phyloP scores from a whole-genome alignment of 2,329 filamentous ascomycete species.

The Neonectria magnoliae region DNA sequence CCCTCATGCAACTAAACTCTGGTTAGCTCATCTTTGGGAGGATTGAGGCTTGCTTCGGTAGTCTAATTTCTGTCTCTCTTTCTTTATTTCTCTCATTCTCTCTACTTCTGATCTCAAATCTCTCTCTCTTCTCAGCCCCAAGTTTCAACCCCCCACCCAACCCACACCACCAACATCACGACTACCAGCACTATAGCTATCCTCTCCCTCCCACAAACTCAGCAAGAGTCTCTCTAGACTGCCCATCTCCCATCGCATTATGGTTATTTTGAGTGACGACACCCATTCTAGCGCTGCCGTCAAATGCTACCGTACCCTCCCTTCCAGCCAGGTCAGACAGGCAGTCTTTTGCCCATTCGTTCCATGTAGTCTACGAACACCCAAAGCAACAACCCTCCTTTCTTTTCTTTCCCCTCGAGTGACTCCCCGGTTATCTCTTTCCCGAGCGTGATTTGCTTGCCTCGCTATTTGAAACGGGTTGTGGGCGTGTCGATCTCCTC shows the following conservation, averaged over 20 bases:
- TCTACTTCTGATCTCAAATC: not conserved
- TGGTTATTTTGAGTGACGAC: not conserved
- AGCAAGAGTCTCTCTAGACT: no score
- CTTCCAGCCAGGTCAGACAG: slow-evolving; percentile 12
- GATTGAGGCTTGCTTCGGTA: not conserved
- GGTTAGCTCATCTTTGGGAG: no score
- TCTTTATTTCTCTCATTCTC: not conserved
- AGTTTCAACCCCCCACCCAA: not conserved
- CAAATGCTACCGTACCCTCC: no score
- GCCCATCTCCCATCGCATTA: not conserved
- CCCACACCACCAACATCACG: not conserved
- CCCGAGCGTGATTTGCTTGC: not conserved
- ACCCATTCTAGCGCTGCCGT: not conserved
- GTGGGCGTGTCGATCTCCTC: not conserved
- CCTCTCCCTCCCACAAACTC: not conserved
- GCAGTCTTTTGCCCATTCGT: slow-evolving; percentile 8
- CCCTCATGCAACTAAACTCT: not conserved
- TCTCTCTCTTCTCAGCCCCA: not conserved
- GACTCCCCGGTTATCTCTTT: not conserved
- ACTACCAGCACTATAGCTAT: not conserved
- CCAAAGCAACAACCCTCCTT: not conserved
- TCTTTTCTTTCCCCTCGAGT: not conserved
- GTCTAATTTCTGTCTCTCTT: not conserved
- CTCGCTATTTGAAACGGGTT: not conserved
- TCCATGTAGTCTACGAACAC: not conserved